These are phyloP conservation scores for Penicillium cosmopolitanum DNA, from an alignment of 495 filamentous ascomycete genomes.

Conservation along the genomic window DNA sequence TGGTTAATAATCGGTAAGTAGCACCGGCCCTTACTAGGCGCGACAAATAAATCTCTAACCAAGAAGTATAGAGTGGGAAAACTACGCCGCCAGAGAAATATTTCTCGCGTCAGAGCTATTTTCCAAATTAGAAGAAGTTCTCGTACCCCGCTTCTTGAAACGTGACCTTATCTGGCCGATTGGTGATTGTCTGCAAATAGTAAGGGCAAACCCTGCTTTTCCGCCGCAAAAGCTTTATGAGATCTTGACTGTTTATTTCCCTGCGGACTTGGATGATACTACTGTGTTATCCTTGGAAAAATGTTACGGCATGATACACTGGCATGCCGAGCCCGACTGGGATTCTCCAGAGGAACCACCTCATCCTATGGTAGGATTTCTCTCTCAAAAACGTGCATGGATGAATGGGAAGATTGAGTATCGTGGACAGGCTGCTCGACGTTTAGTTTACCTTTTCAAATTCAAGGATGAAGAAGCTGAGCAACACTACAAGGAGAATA, in stretches of 20 bases:
- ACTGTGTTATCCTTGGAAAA: constrained; percentile 7
- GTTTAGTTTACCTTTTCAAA: constrained; percentile 9
- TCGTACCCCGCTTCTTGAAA: constrained; percentile 11
- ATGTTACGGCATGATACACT: neutral
- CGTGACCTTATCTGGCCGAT: constrained; percentile 9
- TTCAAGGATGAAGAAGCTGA: constrained; percentile 13
- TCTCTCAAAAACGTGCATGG: constrained; percentile 8
- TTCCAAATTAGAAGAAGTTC: constrained; percentile 10
- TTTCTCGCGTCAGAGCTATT: constrained; percentile 9
- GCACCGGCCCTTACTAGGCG: neutral
- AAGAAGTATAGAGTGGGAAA: constrained; percentile 7
- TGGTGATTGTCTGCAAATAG: neutral
- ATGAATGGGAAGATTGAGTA: constrained; percentile 11
- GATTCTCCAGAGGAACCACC: constrained; percentile 6
- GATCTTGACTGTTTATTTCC: constrained; percentile 15
- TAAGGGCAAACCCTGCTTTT: constrained; percentile 7
- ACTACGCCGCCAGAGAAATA: constrained; percentile 5
- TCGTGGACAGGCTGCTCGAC: constrained; percentile 9
- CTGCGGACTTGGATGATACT: constrained; percentile 4
- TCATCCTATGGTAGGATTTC: constrained; percentile 7
- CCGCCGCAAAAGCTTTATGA: constrained; percentile 13
- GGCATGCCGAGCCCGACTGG: neutral
- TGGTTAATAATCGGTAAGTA: constrained; percentile 14
- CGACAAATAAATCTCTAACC: constrained; percentile 9
- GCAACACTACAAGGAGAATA: constrained; percentile 11